phyloP scores from a whole-genome alignment of 805 yeast genomes.

The Saccharomyces jurei region DNA sequence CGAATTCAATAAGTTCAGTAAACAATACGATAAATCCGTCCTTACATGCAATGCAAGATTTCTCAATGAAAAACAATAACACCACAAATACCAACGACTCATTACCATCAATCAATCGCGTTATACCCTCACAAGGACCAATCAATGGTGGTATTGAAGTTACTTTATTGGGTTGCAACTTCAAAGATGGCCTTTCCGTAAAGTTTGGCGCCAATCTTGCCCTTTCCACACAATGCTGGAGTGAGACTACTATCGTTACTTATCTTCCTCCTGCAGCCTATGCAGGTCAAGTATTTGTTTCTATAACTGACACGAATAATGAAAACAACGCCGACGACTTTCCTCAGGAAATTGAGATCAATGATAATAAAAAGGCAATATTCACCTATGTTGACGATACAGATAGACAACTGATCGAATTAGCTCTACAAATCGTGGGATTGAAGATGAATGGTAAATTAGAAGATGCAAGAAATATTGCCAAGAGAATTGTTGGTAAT shows the following conservation, averaged over 20 bases:
- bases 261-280: conserved; percentile 84
- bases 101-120: conserved; percentile 63
- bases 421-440: conserved; percentile 94
- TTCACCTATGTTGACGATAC: conserved; percentile 94
- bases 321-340: background rate
- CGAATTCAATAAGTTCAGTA: background rate
- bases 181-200: conserved; percentile 73
- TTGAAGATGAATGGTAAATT: conserved; percentile 91
- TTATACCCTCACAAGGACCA: conserved; percentile 94
- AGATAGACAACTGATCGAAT: conserved; percentile 86
- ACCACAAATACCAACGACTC: background rate
- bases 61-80: conserved; percentile 19
- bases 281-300: conserved; percentile 87
- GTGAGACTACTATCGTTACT: conserved; percentile 86
- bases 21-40: background rate
- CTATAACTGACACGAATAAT: conserved; percentile 49
- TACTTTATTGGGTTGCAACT: conserved; percentile 79
- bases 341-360: conserved; percentile 8
- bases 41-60: conserved; percentile 5
- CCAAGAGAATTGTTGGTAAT: conserved; percentile 76
- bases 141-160: conserved; percentile 94
- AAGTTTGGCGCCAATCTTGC: conserved; percentile 80
- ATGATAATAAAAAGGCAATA: conserved; percentile 33
- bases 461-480: conserved; percentile 91
- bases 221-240: conserved; percentile 90